These are phyloP conservation scores for Calonectria hawksworthii DNA, from an alignment of 2,329 filamentous ascomycete genomes.

Conservation along the genomic window DNA sequence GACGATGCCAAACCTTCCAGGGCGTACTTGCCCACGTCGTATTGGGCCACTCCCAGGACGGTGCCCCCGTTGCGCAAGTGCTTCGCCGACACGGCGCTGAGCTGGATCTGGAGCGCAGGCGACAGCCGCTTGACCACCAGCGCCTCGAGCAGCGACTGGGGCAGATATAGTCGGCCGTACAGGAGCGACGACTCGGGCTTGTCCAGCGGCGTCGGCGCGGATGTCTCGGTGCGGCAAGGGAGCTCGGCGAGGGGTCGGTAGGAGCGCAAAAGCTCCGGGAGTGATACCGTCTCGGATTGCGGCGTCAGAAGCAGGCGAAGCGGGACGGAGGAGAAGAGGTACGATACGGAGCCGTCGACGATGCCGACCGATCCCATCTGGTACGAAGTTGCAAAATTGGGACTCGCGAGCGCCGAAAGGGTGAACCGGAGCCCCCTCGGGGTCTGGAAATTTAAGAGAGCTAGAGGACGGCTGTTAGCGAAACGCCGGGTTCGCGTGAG, in stretches of 20 bases:
- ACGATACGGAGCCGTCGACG: slow-evolving; percentile 97
- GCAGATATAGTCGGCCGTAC: slow-evolving; percentile 85
- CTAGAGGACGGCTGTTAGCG: slow-evolving; percentile 57
- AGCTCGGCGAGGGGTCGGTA: slow-evolving; percentile 85
- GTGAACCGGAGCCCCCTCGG: slow-evolving; percentile 88
- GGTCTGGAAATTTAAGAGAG: slow-evolving; percentile 89
- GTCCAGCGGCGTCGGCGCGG: slow-evolving; percentile 41
- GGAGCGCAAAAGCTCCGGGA: slow-evolving; percentile 83
- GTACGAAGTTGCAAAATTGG: slow-evolving; percentile 95
- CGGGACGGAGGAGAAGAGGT: slow-evolving; percentile 91
- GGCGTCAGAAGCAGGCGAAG: slow-evolving; percentile 75
- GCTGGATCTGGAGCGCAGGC: slow-evolving; percentile 82
- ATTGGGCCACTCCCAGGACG: slow-evolving; percentile 79
- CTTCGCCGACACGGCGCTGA: slow-evolving; percentile 83
- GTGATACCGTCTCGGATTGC: slow-evolving; percentile 80
- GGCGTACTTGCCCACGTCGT: slow-evolving; percentile 89
- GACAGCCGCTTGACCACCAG: slow-evolving; percentile 85
- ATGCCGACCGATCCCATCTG: slow-evolving; percentile 89
- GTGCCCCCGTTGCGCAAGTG: slow-evolving; percentile 82
- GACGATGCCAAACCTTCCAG: slow-evolving; percentile 93
- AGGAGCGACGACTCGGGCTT: slow-evolving; percentile 70
- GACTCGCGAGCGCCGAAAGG: slow-evolving; percentile 90
- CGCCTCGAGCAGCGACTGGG: slow-evolving; percentile 88
- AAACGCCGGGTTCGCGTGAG: slow-evolving; percentile 10
- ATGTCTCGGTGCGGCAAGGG: slow-evolving; percentile 44